Percentiles rank a stretch among this genome's conserved stretches.
Conservation (phyloP, 495 filamentous ascomycete genomes). For the Collariella sp. region DNA sequence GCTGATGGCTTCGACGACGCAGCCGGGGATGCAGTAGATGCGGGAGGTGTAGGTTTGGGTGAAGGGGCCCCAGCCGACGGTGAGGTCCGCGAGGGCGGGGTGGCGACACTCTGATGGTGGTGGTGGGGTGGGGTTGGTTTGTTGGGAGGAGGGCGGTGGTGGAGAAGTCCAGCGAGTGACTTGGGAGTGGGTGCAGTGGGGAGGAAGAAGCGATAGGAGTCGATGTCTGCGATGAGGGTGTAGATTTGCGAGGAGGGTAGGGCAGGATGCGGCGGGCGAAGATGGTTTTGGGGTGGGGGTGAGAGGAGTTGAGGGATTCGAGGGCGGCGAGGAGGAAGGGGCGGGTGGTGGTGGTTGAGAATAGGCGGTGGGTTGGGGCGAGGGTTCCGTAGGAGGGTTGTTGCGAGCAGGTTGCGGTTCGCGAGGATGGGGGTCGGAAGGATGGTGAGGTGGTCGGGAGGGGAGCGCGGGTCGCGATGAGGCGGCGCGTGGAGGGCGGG, state of each 20-base stretch:
- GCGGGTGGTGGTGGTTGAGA: background rate
- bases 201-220: conserved; percentile 72
- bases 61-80: conserved; percentile 73
- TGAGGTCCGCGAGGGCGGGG: conserved; percentile 69
- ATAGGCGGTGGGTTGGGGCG: background rate
- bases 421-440: background rate
- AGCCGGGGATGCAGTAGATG: conserved; percentile 59
- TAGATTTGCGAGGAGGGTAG: conserved; percentile 65
- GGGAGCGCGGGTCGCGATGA: background rate
- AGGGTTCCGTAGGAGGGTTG: background rate
- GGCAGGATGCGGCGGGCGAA: conserved; percentile 70
- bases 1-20: conserved; percentile 69
- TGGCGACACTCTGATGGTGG: conserved; percentile 22
- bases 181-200: conserved; percentile 69
- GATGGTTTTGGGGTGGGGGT: conserved; percentile 39
- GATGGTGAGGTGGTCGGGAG: background rate
- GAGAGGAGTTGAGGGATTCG: conserved; percentile 2
- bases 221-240: conserved; percentile 73
- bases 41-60: conserved; percentile 70
- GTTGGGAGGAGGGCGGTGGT: conserved; percentile 6
- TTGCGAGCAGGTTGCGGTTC: background rate
- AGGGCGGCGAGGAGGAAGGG: conserved; percentile 17
- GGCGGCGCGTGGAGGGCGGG: background rate
- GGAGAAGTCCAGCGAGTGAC: conserved; percentile 52
- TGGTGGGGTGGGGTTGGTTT: conserved; percentile 14